Evolutionary conservation across 1,139 yeast genomes (phyloP), one percentile per base, ranked within the genome.

Genomic region (Pneumocystis wakefieldiae): DNA sequence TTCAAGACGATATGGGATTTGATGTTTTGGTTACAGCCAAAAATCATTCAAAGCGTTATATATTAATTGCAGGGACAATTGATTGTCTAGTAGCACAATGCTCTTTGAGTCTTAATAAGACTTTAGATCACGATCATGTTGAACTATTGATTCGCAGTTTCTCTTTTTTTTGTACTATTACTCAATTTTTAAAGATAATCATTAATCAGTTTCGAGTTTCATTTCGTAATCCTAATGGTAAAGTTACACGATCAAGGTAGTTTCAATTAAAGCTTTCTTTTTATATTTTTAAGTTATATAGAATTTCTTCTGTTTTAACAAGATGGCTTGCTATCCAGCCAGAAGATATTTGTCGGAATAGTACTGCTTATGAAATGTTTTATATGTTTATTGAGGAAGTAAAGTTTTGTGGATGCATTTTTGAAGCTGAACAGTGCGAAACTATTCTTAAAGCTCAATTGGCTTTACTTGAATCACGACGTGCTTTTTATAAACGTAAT

Each of bases 121-220:
- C 32, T 48, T 19, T 48, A 48, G 55, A 48, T 48, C 32, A 48
- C 6, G 55, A 48, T 48, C 55, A 48, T 24, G 28, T 48, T 24
- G 55, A 48, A 14, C 32, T 48, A 48, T 48, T 48, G 19, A 48
- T 48, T 24, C 55, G 55, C 32, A 48, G 55, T 48, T 48, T 48
- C n/a, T 48, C 55, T 48, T 48, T 48, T 48, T 48, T 48, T 48
- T 48, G 55, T 48, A 48, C 55, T 48, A 48, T 48, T 48, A 48
- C 55, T 48, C 55, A 48, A 48, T 48, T 48, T 48, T 48, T 48
- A 19, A 48, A 48, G 24, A 48, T 48, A 19, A 48, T 48, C 28
- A 48, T 48, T 48, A 48, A 48, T 12, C 55, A 48, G 4, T 48
- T 48, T 24, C 55, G 55, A 12, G 12, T 48, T 48, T 48, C 55